Base-by-base conservation (phyloP, 495 filamentous ascomycete genomes). In the Aspergillus leporis region DNA sequence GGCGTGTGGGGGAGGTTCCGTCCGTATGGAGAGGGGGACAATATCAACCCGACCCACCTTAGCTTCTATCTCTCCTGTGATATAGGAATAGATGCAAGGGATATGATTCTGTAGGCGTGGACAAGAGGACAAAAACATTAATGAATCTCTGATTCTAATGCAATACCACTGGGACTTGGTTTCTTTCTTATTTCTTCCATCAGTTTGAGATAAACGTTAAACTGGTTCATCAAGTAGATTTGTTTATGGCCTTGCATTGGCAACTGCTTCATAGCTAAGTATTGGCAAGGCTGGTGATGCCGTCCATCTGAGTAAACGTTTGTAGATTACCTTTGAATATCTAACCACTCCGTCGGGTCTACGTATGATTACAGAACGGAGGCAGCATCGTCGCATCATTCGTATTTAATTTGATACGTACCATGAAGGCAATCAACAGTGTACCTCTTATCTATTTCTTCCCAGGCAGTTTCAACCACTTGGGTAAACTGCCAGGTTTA, bases 381-480 rank as follows among this genome's bases (percentile, higher is more conserved):
- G 38, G 4, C 13, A 41, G 18, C 19, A 47, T 47, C 19, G 19
- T 47, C 43, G 23, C 21, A 23, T 23, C 19, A 23, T 18, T 47
- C 43, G 16, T 47, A 47, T 3, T 47, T 21, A 22, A 23, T 47
- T 21, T 18, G 31, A 28, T 16, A 56, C 18, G 5, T 16, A 21
- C 5, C 30, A 5, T 18, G 14, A n/a, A 41, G 38, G 38, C 7
- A 53, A 12, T 5, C 31, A 40, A 36, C 36, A 22, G 16, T 19
- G 3, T 14, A 34, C 32, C 49, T 32, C 22, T 19, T 22, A 50
- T 50, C 66, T 60, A 83, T 72, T 83, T 83, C 75, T 84, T 85
- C 47, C 78, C 83, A 5, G 81, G 81, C 52, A 87, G 67, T 65
- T 90, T 90, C 23, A 91, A 71, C 84, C 88, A 90, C 71, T 89